Conservation (phyloP, 495 filamentous ascomycete species). For the Saxispiralis lemnorum region DNA sequence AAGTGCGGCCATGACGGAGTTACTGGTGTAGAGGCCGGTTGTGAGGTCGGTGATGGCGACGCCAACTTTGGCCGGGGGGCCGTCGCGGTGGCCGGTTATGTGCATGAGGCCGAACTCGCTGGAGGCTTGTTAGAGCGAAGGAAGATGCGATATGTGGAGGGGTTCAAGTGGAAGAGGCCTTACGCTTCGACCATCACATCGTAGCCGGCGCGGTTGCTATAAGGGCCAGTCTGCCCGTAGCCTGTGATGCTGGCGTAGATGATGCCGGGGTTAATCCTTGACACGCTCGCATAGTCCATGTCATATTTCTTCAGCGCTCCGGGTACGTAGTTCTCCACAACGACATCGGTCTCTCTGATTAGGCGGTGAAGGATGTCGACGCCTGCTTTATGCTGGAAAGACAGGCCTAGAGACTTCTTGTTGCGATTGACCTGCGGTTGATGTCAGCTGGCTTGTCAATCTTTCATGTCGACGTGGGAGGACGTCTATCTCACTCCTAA, state of each 20-base stretch:
- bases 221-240: slow-evolving; percentile 85
- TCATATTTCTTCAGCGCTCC: slow-evolving; percentile 77
- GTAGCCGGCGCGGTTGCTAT: slow-evolving; percentile 76
- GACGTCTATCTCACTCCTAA: slow-evolving; percentile 43
- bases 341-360: slow-evolving; percentile 67
- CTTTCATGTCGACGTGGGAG: background rate
- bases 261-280: slow-evolving; percentile 60
- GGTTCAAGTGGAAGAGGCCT: no score
- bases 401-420: slow-evolving; percentile 84
- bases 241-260: slow-evolving; percentile 57
- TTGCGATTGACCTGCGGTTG: slow-evolving; percentile 71
- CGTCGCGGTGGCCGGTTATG: slow-evolving; percentile 75
- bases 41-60: slow-evolving; percentile 94
- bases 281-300: slow-evolving; percentile 67
- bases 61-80: slow-evolving; percentile 89
- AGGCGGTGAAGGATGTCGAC: slow-evolving; percentile 74
- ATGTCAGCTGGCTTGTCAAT: background rate
- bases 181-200: slow-evolving; percentile 96
- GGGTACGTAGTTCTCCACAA: slow-evolving; percentile 94
- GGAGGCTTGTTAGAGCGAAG: background rate
- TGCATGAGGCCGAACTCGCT: slow-evolving; percentile 93
- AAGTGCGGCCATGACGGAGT: slow-evolving; percentile 87
- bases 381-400: slow-evolving; percentile 68
- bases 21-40: slow-evolving; percentile 91
- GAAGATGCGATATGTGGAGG: no score